These are phyloP conservation scores for Trypanosoma platydactyli DNA, from an alignment of 208 protist genomes.

Conservation along the genomic window DNA sequence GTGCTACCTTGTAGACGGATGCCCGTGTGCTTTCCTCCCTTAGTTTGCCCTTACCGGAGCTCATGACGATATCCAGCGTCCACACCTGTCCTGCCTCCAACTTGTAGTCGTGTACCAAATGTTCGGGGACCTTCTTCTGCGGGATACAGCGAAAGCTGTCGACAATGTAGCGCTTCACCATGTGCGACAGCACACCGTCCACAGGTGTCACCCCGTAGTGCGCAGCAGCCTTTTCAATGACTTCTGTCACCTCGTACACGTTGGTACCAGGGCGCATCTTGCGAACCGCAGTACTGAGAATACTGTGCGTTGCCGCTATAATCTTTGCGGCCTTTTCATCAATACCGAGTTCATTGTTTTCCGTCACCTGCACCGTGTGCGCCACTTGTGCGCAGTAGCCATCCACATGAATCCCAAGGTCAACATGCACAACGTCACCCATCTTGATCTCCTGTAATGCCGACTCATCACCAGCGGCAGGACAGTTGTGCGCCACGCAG, in stretches of 20 bases:
- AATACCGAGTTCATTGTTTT: constrained; percentile 70
- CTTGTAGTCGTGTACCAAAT: constrained; percentile 95
- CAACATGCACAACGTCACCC: constrained; percentile 98
- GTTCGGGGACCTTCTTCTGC: constrained; percentile 86
- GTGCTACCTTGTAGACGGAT: constrained; percentile 95
- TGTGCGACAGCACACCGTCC: constrained; percentile 98
- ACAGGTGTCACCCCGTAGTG: constrained; percentile 93
- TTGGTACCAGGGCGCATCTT: constrained; percentile 87
- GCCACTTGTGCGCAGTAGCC: constrained; percentile 97
- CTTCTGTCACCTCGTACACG: constrained; percentile 93
- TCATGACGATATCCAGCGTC: constrained; percentile 90
- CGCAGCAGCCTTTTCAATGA: constrained; percentile 95
- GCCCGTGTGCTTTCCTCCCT: constrained; percentile 86
- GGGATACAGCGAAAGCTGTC: constrained; percentile 97
- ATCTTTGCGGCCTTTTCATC: constrained; percentile 93
- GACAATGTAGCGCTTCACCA: constrained; percentile 97
- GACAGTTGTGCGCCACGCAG: constrained; percentile 97
- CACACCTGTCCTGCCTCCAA: constrained; percentile 91
- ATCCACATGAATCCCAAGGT: constrained; percentile 98
- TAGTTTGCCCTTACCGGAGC: constrained; percentile 90
- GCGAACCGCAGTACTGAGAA: constrained; percentile 90
- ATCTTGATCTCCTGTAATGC: constrained; percentile 73
- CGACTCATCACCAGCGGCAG: constrained; percentile 80
- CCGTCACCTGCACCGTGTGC: constrained; percentile 95
- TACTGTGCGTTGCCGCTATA: constrained; percentile 95